Conservation (phyloP, 306 rosid genomes). For the Aeschynomene evenia region DNA sequence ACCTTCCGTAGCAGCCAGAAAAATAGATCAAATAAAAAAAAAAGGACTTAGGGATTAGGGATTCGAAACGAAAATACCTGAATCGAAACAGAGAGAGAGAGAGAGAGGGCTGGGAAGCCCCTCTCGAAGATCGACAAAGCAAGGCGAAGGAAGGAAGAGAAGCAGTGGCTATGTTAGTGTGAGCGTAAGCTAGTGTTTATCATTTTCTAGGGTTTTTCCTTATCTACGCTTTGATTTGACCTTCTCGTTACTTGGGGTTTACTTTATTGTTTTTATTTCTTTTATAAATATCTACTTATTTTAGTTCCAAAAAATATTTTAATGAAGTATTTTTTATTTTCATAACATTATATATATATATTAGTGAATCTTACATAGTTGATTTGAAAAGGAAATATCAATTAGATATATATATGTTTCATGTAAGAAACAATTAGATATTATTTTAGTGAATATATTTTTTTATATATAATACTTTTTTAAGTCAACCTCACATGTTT, state of each 20-base stretch:
- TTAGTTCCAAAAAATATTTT: not conserved
- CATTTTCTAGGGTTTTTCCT: conserved; percentile 38
- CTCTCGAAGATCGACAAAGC: conserved; percentile 13
- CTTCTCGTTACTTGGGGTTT: not conserved
- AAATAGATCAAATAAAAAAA: not conserved
- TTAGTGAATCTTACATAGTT: too few relatives aligned
- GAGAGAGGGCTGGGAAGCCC: conserved; percentile 52
- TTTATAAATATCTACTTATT: not conserved
- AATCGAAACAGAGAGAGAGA: not conserved
- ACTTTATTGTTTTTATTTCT: not conserved
- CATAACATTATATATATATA: too few relatives aligned
- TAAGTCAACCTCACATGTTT: too few relatives aligned
- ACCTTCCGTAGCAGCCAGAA: not conserved
- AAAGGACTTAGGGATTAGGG: conserved; percentile 12
- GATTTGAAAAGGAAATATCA: too few relatives aligned
- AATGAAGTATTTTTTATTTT: too few relatives aligned
- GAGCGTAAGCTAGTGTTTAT: not conserved
- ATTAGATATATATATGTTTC: too few relatives aligned
- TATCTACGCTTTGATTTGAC: not conserved
- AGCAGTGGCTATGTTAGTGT: not conserved
- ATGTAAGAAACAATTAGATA: too few relatives aligned
- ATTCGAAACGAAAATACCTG: conserved; percentile 28
- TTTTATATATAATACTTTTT: too few relatives aligned
- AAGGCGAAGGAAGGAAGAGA: not conserved
- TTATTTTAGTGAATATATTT: too few relatives aligned